These are phyloP conservation scores for Colletotrichum destructivum DNA, from an alignment of 2,329 filamentous ascomycete genomes.

Conservation along the genomic window DNA sequence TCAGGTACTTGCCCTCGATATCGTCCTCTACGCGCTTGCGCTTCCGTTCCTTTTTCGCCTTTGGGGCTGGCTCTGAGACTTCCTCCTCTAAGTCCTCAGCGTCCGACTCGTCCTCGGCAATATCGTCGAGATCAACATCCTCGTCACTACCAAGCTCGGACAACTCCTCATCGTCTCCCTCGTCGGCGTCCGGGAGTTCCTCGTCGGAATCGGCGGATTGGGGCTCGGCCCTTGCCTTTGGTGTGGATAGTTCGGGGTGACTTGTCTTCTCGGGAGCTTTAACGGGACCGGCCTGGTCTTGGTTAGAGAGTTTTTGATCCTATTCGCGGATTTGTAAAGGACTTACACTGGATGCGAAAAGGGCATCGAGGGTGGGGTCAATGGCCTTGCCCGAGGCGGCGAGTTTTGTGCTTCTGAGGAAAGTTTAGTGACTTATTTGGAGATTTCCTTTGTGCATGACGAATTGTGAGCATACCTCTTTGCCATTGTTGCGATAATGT, in stretches of 20 bases:
- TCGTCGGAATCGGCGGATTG: slow-evolving; percentile 48
- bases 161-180: slow-evolving; percentile 48
- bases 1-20: slow-evolving; percentile 79
- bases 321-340: slow-evolving; percentile 5
- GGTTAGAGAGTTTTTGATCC: slow-evolving; percentile 40
- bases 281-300: slow-evolving; percentile 65
- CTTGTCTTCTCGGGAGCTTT: slow-evolving; percentile 61
- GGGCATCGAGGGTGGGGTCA: slow-evolving; percentile 78
- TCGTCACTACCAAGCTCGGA: slow-evolving; percentile 44
- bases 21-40: slow-evolving; percentile 80
- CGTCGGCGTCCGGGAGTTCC: slow-evolving; percentile 50
- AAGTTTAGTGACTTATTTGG: not conserved
- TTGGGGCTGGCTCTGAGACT: slow-evolving; percentile 56
- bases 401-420: slow-evolving; percentile 47
- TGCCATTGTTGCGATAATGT: slow-evolving; percentile 40
- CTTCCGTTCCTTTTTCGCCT: slow-evolving; percentile 68
- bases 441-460: too few species aligned
- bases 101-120: slow-evolving; percentile 12
- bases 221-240: slow-evolving; percentile 52
- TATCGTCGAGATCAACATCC: slow-evolving; percentile 44
- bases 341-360: slow-evolving; percentile 82
- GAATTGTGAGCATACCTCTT: slow-evolving; percentile 41
- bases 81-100: slow-evolving; percentile 54
- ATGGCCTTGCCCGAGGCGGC: slow-evolving; percentile 68
- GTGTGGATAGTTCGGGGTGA: slow-evolving; percentile 56